A percentile compares a stretch with the other conserved stretches of the same genome.
These are phyloP conservation scores for Dryadomyces quercivorus DNA, from an alignment of 2,329 filamentous ascomycete species.

Conservation along the genomic window DNA sequence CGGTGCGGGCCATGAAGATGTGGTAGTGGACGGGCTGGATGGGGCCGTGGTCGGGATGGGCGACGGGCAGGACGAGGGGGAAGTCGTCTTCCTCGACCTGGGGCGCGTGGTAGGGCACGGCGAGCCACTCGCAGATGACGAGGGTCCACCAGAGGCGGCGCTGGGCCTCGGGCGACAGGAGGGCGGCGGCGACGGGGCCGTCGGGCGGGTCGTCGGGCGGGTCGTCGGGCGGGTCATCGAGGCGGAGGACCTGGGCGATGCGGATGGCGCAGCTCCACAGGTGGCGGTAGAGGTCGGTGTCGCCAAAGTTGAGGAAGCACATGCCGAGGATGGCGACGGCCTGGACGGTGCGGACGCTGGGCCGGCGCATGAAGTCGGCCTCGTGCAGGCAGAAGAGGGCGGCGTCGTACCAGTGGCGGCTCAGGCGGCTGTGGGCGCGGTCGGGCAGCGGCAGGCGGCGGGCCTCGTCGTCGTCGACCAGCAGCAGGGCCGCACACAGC, in stretches of 20 bases:
- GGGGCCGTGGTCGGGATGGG: not conserved
- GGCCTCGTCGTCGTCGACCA: conserved; percentile 1
- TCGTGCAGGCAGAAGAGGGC: not conserved
- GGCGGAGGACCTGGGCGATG: not conserved
- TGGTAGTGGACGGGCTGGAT: not conserved
- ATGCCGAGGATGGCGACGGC: conserved; percentile 1
- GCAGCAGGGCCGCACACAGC: not conserved
- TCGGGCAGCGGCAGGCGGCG: not conserved
- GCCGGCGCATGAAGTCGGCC: not conserved
- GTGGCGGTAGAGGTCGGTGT: not conserved
- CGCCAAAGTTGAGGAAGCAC: conserved; percentile 1
- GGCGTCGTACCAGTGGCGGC: conserved; percentile 1
- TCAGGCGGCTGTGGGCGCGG: not conserved
- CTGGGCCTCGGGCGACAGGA: not conserved
- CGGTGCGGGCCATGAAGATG: not conserved
- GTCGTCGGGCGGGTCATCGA: not conserved
- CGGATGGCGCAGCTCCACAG: not conserved
- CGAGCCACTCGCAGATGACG: conserved; percentile 2
- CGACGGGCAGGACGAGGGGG: not conserved
- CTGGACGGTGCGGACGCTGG: not conserved
- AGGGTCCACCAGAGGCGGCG: conserved; percentile 2
- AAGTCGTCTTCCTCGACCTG: not conserved
- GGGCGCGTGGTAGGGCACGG: not conserved
- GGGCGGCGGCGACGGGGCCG: not conserved
- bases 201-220: not conserved